phyloP scores from a whole-genome alignment of 495 filamentous ascomycete species.

The Penicillium goetzii region DNA sequence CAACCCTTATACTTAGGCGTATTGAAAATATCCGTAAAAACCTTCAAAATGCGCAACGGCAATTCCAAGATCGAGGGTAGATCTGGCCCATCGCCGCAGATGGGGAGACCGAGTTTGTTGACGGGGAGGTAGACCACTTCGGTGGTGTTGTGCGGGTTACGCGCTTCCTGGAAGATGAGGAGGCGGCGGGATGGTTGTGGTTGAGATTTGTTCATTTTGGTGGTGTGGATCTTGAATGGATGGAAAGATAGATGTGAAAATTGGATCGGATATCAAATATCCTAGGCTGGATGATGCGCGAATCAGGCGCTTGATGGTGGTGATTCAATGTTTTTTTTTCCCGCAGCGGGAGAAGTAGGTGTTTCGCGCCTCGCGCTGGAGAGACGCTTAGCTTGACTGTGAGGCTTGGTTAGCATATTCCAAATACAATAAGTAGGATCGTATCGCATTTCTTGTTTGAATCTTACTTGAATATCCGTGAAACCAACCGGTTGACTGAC shows the following conservation, averaged over 20 bases:
- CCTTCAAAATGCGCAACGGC: conserved; percentile 42
- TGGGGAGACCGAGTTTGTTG: conserved; percentile 49
- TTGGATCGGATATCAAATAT: background rate
- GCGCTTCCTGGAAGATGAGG: conserved; percentile 45
- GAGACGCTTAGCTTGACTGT: background rate
- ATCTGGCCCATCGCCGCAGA: conserved; percentile 44
- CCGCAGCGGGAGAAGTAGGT: background rate
- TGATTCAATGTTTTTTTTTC: background rate
- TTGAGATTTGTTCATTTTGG: conserved; percentile 14
- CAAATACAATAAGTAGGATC: no score
- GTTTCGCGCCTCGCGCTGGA: background rate
- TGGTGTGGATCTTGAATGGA: conserved; percentile 1
- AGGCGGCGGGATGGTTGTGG: conserved; percentile 32
- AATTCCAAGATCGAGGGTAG: conserved; percentile 45
- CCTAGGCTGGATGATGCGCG: background rate
- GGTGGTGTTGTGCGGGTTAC: conserved; percentile 36
- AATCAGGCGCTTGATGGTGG: background rate
- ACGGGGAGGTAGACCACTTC: conserved; percentile 44
- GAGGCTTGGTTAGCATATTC: background rate
- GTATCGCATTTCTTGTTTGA: background rate
- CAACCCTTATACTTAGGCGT: conserved; percentile 51
- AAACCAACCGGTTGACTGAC: background rate
- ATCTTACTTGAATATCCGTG: background rate
- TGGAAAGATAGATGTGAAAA: no score
- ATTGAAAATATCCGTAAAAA: conserved; percentile 53